Percentiles rank a stretch among this genome's conserved stretches.
Conservation (phyloP, 805 yeast genomes). For the Yarrowia osloensis region DNA sequence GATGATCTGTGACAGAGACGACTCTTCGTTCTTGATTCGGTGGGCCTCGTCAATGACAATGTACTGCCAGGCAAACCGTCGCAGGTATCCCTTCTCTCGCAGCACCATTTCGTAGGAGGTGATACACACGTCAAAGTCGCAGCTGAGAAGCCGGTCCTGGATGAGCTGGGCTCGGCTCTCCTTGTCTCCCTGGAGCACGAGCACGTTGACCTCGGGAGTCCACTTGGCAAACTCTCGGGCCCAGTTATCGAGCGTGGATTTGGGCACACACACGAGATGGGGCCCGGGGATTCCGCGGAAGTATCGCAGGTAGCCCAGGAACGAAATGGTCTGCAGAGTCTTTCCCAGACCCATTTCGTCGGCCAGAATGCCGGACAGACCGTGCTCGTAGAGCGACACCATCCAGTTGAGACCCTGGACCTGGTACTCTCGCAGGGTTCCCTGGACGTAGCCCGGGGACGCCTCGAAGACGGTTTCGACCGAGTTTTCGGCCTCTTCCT, state of each 20-base stretch:
- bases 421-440: slow-evolving; percentile 84
- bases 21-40: slow-evolving; percentile 91
- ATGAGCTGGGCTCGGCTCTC: slow-evolving; percentile 68
- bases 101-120: slow-evolving; percentile 93
- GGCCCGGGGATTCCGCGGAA: slow-evolving; percentile 82
- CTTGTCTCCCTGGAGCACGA: slow-evolving; percentile 85
- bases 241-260: slow-evolving; percentile 96
- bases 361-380: slow-evolving; percentile 88
- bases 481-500: slow-evolving; percentile 57
- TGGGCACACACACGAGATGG: slow-evolving; percentile 87
- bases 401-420: slow-evolving; percentile 95
- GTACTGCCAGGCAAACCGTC: slow-evolving; percentile 89
- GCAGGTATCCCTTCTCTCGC: slow-evolving; percentile 77
- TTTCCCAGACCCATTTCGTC: slow-evolving; percentile 99
- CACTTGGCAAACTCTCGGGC: slow-evolving; percentile 88
- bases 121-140: slow-evolving; percentile 84
- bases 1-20: slow-evolving; percentile 86
- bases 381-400: slow-evolving; percentile 78
- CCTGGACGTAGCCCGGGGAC: slow-evolving; percentile 74
- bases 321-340: slow-evolving; percentile 91
- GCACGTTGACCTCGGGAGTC: slow-evolving; percentile 89
- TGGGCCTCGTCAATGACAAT: slow-evolving; percentile 95
- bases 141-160: slow-evolving; percentile 58
- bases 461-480: slow-evolving; percentile 72
- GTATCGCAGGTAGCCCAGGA: slow-evolving; percentile 82